A percentile compares a stretch with the other conserved stretches of the same genome.
Evolutionary conservation across 169 alveolate species (phyloP).

Genomic region (Babesia microti): DNA sequence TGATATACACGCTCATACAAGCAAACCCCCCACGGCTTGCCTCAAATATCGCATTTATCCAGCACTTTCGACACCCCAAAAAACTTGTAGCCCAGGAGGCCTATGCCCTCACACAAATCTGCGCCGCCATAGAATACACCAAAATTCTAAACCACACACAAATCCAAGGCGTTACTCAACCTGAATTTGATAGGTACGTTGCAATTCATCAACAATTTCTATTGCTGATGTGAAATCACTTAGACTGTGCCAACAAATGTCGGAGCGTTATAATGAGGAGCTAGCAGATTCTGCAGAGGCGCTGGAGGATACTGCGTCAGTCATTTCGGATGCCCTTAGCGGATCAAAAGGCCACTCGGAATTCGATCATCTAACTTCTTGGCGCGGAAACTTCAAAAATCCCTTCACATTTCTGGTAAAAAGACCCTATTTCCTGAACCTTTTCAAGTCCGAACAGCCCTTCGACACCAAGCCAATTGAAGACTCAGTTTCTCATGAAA

Average conservation of each 20-base stretch:
- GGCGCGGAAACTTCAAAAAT: no score
- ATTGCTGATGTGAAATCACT: not conserved
- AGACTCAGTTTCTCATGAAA: no score
- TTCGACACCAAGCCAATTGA: no score
- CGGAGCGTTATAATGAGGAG: not conserved
- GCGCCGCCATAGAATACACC: conserved; percentile 67
- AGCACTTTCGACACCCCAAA: conserved; percentile 64
- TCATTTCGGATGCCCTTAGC: no score
- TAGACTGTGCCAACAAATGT: not conserved
- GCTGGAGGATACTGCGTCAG: no score
- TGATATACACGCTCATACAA: conserved; percentile 59
- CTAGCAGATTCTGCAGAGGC: no score
- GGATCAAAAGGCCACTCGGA: no score
- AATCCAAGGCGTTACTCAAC: conserved; percentile 5
- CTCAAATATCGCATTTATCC: conserved; percentile 63
- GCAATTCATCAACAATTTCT: not conserved
- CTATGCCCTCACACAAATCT: conserved; percentile 66
- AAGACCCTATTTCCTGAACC: no score
- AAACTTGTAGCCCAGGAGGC: conserved; percentile 68
- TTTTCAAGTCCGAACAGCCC: no score
- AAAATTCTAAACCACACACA: no score
- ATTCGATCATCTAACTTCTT: no score
- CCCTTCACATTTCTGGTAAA: no score
- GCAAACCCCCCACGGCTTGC: conserved; percentile 68
- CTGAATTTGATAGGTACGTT: not conserved